Evolutionary conservation across 2,329 filamentous ascomycete species (phyloP), one percentile per base, ranked within the genome.

Genomic region (Scopulariopsis brevicaulis): DNA sequence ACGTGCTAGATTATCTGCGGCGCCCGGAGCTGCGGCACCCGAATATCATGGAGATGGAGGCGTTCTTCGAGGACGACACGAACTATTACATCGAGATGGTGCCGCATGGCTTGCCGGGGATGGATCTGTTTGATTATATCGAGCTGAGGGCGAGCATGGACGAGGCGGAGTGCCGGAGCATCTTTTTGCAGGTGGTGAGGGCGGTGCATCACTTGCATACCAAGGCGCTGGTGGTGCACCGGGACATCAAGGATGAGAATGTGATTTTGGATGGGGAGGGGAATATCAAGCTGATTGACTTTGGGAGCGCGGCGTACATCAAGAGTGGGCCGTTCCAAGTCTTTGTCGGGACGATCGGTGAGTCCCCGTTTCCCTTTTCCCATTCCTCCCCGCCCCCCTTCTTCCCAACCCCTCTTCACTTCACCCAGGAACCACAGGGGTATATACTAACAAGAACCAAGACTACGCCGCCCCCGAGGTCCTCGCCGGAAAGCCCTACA

Each of bases 1-100:
- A 99, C 66, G 94, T 99, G 40, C 77, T 99, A 18, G 91, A 99
- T 70, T 99, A 93, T 67, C 82, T 99, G 12, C 85, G 91, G 28
- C 82, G 86, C 34, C 91, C 86, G 57, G 84, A 83, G 51, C 73
- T 86, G 34, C 77, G 76, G 53, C 85, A 88, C 64, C 81, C 82
- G 57, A 87, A 88, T 64, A 87, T 88, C 64, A 82, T 88, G 18
- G 84, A 87, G 69, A 87, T 88, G 84, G 79, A 84, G 60, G 83
- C 84, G 61, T 88, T 88, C 68, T 87, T 88, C 64, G 85, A 88
- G 69, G 90, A 95, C 64, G 85, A 90, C 62, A 78, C 85, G 65
- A 97, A 99, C 68, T 99, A 99, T 73, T 99, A 99, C 71, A 99
- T 99, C 64, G 94, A 97, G 70, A 99, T 97, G 90, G 80, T 89